Percentiles rank a stretch among this genome's conserved stretches.
phyloP scores from a whole-genome alignment of 2,329 filamentous ascomycete species.

The Calonectria honghensis region DNA sequence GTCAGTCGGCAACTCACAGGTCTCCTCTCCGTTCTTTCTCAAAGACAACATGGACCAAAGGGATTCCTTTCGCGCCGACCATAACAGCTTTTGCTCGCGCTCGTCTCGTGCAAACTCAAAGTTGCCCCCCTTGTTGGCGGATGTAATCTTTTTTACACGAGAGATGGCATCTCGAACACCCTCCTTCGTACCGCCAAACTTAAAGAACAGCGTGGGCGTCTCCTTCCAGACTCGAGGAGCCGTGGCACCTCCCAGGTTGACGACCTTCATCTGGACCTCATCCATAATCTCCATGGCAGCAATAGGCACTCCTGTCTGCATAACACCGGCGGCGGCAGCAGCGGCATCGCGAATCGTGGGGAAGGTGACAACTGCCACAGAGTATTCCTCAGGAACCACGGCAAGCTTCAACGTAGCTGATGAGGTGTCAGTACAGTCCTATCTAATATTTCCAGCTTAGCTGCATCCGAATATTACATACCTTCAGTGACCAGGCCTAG shows the following conservation, averaged over 20 bases:
- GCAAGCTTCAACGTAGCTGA: conserved; percentile 85
- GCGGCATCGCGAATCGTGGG: conserved; percentile 86
- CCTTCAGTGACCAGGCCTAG: conserved; percentile 86
- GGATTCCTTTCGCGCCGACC: conserved; percentile 88
- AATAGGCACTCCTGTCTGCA: conserved; percentile 83
- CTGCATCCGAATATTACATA: conserved; percentile 48
- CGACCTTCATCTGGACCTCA: conserved; percentile 89
- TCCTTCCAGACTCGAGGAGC: conserved; percentile 83
- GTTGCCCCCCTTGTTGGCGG: conserved; percentile 75
- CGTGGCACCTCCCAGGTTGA: conserved; percentile 84
- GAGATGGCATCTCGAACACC: conserved; percentile 87
- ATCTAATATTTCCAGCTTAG: not conserved
- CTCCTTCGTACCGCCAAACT: conserved; percentile 86
- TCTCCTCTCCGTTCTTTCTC: conserved; percentile 78
- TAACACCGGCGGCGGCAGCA: conserved; percentile 83
- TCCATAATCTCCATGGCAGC: conserved; percentile 92
- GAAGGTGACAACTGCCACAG: conserved; percentile 87
- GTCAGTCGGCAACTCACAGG: conserved; percentile 73
- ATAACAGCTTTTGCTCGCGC: conserved; percentile 83
- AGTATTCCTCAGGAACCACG: conserved; percentile 83
- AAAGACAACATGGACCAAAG: conserved; percentile 89
- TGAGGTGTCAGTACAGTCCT: conserved; percentile 15
- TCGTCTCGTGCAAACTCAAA: conserved; percentile 87
- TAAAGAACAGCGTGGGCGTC: conserved; percentile 87
- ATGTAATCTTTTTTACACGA: conserved; percentile 81